Conservation (phyloP, 2,329 filamentous ascomycete species). For the Colletotrichum salicis region DNA sequence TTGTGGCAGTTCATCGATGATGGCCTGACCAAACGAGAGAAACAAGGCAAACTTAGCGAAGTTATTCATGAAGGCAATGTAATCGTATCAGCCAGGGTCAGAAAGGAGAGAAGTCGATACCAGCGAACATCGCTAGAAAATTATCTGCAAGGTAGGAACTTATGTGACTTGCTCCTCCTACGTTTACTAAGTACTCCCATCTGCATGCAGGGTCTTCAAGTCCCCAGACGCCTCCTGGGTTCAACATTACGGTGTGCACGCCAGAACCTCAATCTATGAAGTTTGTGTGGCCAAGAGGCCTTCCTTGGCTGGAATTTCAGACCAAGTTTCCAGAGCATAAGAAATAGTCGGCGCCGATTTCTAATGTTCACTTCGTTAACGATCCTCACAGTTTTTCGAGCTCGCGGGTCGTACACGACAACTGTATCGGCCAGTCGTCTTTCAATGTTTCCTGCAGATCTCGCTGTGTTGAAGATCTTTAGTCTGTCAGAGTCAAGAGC, state of each 20-base stretch:
- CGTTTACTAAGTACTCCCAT: no score
- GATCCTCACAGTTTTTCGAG: not conserved
- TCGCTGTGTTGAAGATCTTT: not conserved
- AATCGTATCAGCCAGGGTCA: not conserved
- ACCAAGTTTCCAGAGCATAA: not conserved
- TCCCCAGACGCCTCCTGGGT: not conserved
- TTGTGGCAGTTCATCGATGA: constrained; percentile 5
- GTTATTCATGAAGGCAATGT: not conserved
- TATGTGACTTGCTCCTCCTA: no score
- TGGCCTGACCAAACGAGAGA: not conserved
- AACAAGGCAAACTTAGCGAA: not conserved
- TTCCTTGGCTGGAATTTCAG: constrained; percentile 14
- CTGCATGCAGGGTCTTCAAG: not conserved
- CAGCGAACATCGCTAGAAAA: not conserved
- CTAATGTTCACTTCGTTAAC: not conserved
- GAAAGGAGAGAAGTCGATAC: not conserved
- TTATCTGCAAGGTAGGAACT: not conserved
- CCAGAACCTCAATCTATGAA: not conserved
- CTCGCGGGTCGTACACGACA: no score
- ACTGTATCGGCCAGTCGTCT: no score
- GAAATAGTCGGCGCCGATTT: not conserved
- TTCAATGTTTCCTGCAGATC: no score
- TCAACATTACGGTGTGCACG: not conserved
- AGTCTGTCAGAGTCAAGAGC: no score
- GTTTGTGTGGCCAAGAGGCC: not conserved